phyloP scores from a whole-genome alignment of 2,329 filamentous ascomycete genomes.

The Calonectria montana region DNA sequence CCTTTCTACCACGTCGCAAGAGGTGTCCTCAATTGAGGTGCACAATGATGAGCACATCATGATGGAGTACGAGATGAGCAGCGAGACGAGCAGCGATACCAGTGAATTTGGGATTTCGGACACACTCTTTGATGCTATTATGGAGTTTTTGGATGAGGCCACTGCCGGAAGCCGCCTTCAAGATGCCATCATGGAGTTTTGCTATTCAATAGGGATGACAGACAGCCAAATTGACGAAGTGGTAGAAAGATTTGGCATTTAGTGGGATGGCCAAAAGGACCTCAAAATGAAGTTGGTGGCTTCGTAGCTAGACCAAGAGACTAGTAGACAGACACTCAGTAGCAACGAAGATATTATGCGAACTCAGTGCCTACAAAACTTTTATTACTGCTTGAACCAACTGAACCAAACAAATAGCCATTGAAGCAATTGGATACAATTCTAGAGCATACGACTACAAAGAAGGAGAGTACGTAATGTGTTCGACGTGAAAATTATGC shows the following conservation, averaged over 20 bases:
- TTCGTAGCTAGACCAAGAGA: no score
- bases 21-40: not conserved
- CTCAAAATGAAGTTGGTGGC: no score
- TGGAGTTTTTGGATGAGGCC: not conserved
- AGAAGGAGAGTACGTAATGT: no score
- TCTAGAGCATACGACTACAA: no score
- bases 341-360: no score
- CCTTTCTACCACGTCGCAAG: not conserved
- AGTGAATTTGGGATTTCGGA: not conserved
- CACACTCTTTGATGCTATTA: not conserved
- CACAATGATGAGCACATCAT: not conserved
- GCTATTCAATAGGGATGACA: not conserved
- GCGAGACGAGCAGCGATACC: not conserved
- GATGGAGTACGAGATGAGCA: not conserved
- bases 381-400: no score
- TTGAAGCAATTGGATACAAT: no score
- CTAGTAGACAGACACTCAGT: no score
- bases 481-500: no score
- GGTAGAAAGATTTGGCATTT: not conserved
- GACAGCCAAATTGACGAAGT: not conserved
- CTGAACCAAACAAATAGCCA: no score
- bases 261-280: no score
- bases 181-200: not conserved
- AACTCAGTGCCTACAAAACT: no score
- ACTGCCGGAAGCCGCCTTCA: not conserved